These are phyloP conservation scores for Taphrina deformans DNA, from an alignment of 1,139 yeast genomes.

Conservation along the genomic window DNA sequence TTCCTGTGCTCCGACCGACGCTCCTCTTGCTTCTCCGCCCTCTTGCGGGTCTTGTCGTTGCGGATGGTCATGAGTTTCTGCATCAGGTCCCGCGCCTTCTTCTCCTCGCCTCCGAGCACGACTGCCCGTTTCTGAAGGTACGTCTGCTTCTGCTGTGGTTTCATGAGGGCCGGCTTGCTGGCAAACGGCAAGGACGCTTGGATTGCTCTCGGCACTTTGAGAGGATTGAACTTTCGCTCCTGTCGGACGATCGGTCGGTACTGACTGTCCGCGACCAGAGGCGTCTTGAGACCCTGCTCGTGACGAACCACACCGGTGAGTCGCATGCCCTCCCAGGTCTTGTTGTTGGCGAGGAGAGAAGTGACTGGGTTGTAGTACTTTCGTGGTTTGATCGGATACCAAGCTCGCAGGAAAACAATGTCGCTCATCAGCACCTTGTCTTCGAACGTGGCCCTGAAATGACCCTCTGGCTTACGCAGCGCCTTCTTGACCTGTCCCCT, in stretches of 20 bases:
- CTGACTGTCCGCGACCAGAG: constrained; percentile 61
- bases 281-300: constrained; percentile 65
- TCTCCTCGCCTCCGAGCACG: constrained; percentile 67
- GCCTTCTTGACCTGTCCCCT: constrained; percentile 98
- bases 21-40: constrained; percentile 69
- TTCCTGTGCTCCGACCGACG: constrained; percentile 74
- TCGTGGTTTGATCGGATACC: constrained; percentile 93
- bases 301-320: constrained; percentile 92
- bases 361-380: constrained; percentile 95
- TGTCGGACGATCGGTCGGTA: constrained; percentile 77
- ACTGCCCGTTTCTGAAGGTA: constrained; percentile 93
- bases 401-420: constrained; percentile 82
- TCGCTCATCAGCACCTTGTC: constrained; percentile 75
- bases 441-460: constrained; percentile 96
- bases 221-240: constrained; percentile 83
- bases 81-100: constrained; percentile 86
- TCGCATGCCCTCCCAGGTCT: constrained; percentile 95
- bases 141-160: constrained; percentile 79
- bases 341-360: constrained; percentile 73
- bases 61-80: constrained; percentile 82
- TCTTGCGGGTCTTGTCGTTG: constrained; percentile 81
- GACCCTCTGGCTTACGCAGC: constrained; percentile 91
- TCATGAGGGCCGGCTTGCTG: constrained; percentile 79
- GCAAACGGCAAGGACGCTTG: constrained; percentile 82
- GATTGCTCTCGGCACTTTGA: constrained; percentile 77